Evolutionary conservation across 495 filamentous ascomycete species (phyloP).

Genomic region (Neurospora africana): DNA sequence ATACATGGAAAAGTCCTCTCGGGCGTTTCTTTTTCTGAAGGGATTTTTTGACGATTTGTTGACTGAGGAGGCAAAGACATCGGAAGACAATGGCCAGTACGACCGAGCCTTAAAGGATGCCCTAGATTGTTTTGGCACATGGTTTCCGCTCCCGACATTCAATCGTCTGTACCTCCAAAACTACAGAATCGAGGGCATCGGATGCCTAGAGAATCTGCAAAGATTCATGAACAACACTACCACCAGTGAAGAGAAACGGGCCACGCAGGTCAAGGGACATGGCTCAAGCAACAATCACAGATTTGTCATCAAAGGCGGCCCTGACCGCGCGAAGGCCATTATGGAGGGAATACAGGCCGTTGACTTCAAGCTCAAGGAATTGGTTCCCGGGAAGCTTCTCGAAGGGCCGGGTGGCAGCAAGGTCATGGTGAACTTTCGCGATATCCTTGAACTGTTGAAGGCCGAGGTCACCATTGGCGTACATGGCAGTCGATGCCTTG

Average conservation of each 20-base stretch:
- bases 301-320: background rate
- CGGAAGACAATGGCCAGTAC: background rate
- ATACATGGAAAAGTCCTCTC: background rate
- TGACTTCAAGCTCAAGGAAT: background rate
- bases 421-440: background rate
- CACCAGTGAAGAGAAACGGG: background rate
- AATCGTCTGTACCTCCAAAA: background rate
- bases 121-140: background rate
- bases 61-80: background rate
- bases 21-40: background rate
- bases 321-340: background rate
- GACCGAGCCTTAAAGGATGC: background rate
- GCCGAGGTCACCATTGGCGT: background rate
- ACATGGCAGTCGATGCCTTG: background rate
- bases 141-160: background rate
- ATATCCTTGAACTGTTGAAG: background rate
- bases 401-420: background rate
- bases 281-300: background rate
- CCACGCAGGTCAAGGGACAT: background rate
- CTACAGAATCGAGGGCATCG: background rate
- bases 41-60: background rate
- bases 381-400: background rate
- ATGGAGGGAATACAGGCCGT: background rate
- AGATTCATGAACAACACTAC: background rate
- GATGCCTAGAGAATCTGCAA: background rate